Conservation (phyloP, 208 protist species). For the Lotmaria passim region DNA sequence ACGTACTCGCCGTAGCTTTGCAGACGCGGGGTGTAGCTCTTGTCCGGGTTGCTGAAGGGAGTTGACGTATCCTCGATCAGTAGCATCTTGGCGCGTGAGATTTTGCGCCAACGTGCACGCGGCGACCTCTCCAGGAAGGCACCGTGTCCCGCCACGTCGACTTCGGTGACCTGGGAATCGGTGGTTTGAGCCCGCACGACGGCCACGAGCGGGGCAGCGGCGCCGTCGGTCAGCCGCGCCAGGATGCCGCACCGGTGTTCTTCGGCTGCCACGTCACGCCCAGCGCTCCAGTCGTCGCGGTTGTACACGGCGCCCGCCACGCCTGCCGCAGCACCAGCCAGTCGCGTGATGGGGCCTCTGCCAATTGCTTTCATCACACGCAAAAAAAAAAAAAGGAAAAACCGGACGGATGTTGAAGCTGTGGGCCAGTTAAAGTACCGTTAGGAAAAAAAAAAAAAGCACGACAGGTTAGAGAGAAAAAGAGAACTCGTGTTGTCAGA, state of each 20-base stretch:
- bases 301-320: slow-evolving; percentile 22
- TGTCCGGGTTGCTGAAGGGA: slow-evolving; percentile 70
- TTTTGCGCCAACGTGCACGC: slow-evolving; percentile 79
- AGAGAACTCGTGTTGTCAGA: too few relatives aligned
- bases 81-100: slow-evolving; percentile 62
- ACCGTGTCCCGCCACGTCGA: slow-evolving; percentile 38
- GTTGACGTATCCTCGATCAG: slow-evolving; percentile 67
- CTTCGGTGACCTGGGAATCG: slow-evolving; percentile 82
- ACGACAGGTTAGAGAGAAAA: too few relatives aligned
- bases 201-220: slow-evolving; percentile 21
- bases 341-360: slow-evolving; percentile 37
- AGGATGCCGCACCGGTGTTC: slow-evolving; percentile 67
- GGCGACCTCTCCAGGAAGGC: slow-evolving; percentile 57
- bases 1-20: slow-evolving; percentile 85
- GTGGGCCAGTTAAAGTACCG: too few relatives aligned
- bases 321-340: slow-evolving; percentile 12
- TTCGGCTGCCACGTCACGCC: slow-evolving; percentile 53
- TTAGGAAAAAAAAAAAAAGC: slow-evolving; percentile 25
- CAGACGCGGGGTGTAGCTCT: slow-evolving; percentile 60
- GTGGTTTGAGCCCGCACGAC: slow-evolving; percentile 69
- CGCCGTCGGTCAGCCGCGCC: slow-evolving; percentile 25
- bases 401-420: too few relatives aligned
- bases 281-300: slow-evolving; percentile 63
- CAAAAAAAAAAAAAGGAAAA: too few relatives aligned
- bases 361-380: slow-evolving; percentile 41